These are phyloP conservation scores for Syzygium malaccense DNA, from an alignment of 441 rosid genomes.

Conservation along the genomic window DNA sequence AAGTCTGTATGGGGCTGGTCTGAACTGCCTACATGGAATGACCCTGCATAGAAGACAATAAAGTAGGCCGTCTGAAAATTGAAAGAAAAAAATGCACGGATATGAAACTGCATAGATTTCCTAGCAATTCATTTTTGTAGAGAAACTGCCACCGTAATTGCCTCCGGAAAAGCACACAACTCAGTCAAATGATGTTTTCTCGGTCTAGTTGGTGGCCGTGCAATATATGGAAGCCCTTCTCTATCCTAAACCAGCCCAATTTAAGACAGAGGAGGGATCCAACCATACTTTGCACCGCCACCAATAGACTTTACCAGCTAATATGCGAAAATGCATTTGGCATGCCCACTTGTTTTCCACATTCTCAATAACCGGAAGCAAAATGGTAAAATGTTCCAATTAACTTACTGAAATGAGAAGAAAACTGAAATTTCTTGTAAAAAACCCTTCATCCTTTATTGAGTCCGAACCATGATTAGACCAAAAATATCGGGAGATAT, in stretches of 20 bases:
- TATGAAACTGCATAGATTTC: background rate
- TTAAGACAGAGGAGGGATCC: background rate
- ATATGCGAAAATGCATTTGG: background rate
- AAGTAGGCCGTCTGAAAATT: background rate
- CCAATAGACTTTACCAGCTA: background rate
- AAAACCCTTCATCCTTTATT: background rate
- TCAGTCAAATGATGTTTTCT: background rate
- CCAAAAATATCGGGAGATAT: background rate
- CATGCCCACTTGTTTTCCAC: background rate
- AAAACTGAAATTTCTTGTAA: background rate
- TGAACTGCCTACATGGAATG: constrained; percentile 36
- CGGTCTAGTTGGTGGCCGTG: background rate
- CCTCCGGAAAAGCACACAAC: background rate
- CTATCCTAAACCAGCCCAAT: background rate
- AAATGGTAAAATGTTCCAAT: background rate
- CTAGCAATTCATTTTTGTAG: background rate
- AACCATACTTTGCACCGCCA: background rate
- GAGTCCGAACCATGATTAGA: background rate
- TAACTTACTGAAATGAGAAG: background rate
- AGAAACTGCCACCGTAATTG: background rate
- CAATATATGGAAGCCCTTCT: background rate
- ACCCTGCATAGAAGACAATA: constrained; percentile 29
- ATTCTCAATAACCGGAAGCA: background rate
- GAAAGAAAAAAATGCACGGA: background rate
- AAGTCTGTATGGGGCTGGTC: constrained; percentile 55